Percentiles rank a stretch among this genome's conserved stretches.
Evolutionary conservation across 2,329 filamentous ascomycete genomes (phyloP).

Genomic region (Chaetomium sp.): DNA sequence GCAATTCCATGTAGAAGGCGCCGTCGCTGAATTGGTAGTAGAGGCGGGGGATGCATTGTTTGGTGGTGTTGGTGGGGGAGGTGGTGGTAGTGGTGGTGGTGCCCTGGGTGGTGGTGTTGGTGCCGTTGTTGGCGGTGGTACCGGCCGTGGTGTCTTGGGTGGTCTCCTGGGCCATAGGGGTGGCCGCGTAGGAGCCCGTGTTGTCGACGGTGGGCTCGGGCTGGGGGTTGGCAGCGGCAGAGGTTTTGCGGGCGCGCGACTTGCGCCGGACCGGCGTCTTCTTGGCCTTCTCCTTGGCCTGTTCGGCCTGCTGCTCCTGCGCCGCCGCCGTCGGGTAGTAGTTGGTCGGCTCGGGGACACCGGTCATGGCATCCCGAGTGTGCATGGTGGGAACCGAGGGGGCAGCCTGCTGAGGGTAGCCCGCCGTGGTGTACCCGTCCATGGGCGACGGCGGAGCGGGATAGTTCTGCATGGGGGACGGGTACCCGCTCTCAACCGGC

Average conservation of each 20-base stretch:
- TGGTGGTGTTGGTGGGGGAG: neutral
- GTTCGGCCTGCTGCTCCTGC: neutral
- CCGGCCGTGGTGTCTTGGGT: too few species aligned
- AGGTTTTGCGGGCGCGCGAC: slow-evolving; percentile 17
- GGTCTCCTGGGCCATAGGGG: too few species aligned
- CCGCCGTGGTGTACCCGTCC: neutral
- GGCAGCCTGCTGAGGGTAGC: neutral
- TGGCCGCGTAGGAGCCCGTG: neutral
- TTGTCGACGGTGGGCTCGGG: neutral
- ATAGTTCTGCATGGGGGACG: neutral
- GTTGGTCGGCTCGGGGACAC: neutral
- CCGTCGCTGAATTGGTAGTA: slow-evolving; percentile 20
- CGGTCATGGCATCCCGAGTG: neutral
- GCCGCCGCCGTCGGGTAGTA: neutral
- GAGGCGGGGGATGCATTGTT: slow-evolving; percentile 13
- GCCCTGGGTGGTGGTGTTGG: neutral
- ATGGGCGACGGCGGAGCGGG: neutral
- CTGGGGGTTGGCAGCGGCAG: neutral
- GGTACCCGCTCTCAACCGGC: neutral
- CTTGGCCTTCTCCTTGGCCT: slow-evolving; percentile 1
- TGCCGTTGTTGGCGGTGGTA: neutral
- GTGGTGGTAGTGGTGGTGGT: neutral
- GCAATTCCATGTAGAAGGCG: slow-evolving; percentile 20
- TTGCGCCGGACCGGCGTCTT: slow-evolving; percentile 16
- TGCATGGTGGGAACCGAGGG: neutral